Evolutionary conservation across 2,329 filamentous ascomycete genomes (phyloP), one percentile per base, ranked within the genome.

Genomic region (Neonectria hederae): DNA sequence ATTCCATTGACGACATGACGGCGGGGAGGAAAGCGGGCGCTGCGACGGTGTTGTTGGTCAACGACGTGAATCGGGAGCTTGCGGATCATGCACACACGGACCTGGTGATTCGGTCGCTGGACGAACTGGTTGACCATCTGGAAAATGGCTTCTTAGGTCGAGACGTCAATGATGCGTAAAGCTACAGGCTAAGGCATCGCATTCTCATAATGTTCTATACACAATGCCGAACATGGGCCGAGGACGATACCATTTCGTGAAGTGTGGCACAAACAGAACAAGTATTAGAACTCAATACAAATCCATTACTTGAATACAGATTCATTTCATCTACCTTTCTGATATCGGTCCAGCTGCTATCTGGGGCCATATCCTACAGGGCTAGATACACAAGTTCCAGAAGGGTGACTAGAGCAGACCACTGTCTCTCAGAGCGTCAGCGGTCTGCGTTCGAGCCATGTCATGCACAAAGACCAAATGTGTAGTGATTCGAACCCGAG

Each of bases 1-100:
- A 95, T 76, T 94, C 90, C 17, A 88, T 97, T 59, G 96, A 98
- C 77, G 96, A 99, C 76, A 97, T 98, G 88, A 92, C 90, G 8
- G 93, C 95, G 1, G 95, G 96, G 0, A 87, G 90, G 64, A 84
- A 84, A 56, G 95, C 95, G 0, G 95, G 95, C 1, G 93, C 94
- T 1, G 92, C 93, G 35, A 98, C 96, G 0, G 94, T 98, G n/a
- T 76, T 98, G 75, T 82, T 99, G 48, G 85, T 91, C 17, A 97
- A 97, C 74, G 88, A 92, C n/a, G 89, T 86, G n/a, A 97, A 97
- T 75, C 78, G 78, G 59, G 84, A 90, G 68, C 76, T 97, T 62
- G 87, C 84, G 8, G 83, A 87, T 24, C 92, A 97, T 75, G 86
- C 89, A 68, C 87, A 93, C 76, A 97, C 93, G 0, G 93, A 97